Base-by-base conservation (phyloP, 2,329 filamentous ascomycete genomes). In the Pseudogymnoascus sp. region DNA sequence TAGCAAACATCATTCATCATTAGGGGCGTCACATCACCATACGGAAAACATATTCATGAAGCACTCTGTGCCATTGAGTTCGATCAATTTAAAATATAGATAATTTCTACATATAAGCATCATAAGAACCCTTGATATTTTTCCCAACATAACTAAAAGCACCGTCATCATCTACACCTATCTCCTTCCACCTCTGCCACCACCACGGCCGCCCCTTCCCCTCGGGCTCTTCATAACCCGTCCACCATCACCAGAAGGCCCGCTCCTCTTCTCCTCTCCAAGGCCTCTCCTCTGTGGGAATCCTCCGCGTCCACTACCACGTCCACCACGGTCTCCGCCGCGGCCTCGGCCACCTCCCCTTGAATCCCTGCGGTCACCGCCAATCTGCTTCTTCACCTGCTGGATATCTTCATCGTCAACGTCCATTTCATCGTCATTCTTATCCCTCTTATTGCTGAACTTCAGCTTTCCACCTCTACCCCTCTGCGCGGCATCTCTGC, bases 391-490 rank as follows among this genome's bases (percentile, higher is more conserved):
- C 75, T 83, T 84, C 67, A 86, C 77, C 36, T 76, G 77, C 40
- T 79, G 77, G 4, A 80, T 79, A 73, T 72, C 79, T 67, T 69
- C 79, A 68, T 78, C 74, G 67, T 81, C 79, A 66, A 80, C 71
- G 60, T 79, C 77, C 74, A 78, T 78, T 38, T 79, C 79, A 28
- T 81, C 80, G 28, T 81, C 80, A 75, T 83, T 82, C 61, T 82
- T 80, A 14, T 81, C 80, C 63, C 78, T 79, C 72, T 81, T 83
- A 75, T 89, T 90, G 38, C 84, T 86, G 77, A 89, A 89, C 78
- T 89, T 90, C 69, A 90, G 78, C 74, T 85, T 84, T 53, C 87
- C 88, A 61, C 86, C 83, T 65, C 85, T 82, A 21, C 87, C 87
- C 43, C 86, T 82, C 70, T 82, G 82, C 16, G 84, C 85, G 1